Conservation (phyloP, 352 stramenopile species). For the Globisporangium cylindrosporum region DNA sequence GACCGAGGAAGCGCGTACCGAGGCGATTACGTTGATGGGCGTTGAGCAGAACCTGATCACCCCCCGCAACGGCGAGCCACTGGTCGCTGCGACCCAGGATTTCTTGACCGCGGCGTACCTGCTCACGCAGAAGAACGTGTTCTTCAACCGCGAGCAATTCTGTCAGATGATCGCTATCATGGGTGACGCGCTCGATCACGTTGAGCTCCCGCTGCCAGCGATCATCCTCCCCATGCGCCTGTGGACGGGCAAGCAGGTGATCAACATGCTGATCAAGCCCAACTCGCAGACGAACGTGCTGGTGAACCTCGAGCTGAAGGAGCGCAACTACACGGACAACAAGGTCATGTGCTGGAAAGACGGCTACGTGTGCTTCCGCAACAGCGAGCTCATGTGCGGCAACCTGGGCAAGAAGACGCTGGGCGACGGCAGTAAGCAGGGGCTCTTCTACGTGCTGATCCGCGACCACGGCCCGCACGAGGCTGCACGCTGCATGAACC, state of each 20-base stretch:
- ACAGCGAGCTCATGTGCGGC: constrained; percentile 97
- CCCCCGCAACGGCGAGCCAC: constrained; percentile 96
- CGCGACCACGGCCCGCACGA: constrained; percentile 92
- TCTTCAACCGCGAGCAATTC: constrained; percentile 97
- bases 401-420: constrained; percentile 99
- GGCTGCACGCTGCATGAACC: constrained; percentile 97
- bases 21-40: constrained; percentile 97
- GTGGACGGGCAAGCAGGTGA: constrained; percentile 99
- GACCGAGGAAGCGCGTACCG: constrained; percentile 97
- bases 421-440: constrained; percentile 97
- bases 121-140: constrained; percentile 98
- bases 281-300: constrained; percentile 85
- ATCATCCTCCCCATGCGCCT: constrained; percentile 80
- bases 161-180: constrained; percentile 95
- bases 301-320: constrained; percentile 88
- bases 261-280: constrained; percentile 82
- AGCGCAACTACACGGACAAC: constrained; percentile 95
- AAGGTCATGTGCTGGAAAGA: constrained; percentile 98
- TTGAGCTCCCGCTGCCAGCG: constrained; percentile 81
- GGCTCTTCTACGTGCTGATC: constrained; percentile 97
- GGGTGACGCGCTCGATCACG: constrained; percentile 94
- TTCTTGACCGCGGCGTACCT: constrained; percentile 99
- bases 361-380: constrained; percentile 96
- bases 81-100: constrained; percentile 98
- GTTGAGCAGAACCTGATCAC: constrained; percentile 98